These are phyloP conservation scores for Backusella westeae DNA, from an alignment of 192 early-diverging fungal genomes.

Conservation along the genomic window DNA sequence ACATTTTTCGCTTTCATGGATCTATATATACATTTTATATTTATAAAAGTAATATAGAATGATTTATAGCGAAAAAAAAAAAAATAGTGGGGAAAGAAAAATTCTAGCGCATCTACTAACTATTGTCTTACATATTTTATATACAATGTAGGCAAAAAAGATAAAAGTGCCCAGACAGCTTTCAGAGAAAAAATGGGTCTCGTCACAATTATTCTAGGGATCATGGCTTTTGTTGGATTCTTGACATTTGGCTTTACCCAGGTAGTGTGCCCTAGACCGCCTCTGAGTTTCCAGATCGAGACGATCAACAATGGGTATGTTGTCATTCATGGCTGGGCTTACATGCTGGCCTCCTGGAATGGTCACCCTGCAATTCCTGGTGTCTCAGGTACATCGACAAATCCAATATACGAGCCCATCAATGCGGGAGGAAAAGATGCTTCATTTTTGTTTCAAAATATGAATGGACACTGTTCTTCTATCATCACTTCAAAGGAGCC, in stretches of 20 bases:
- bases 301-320: constrained; percentile 40
- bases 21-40: neutral
- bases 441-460: constrained; percentile 73
- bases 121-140: neutral
- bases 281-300: constrained; percentile 38
- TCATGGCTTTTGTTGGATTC: constrained; percentile 77
- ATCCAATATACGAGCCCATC: constrained; percentile 53
- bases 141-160: constrained; percentile 53
- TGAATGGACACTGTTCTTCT: constrained; percentile 59
- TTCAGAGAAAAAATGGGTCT: constrained; percentile 93
- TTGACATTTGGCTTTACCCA: constrained; percentile 82
- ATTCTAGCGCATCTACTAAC: neutral
- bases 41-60: neutral
- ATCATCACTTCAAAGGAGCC: constrained; percentile 37
- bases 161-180: constrained; percentile 65
- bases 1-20: neutral
- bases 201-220: constrained; percentile 72
- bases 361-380: constrained; percentile 25
- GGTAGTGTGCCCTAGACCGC: constrained; percentile 52
- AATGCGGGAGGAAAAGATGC: constrained; percentile 68
- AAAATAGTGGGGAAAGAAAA: neutral
- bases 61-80: neutral
- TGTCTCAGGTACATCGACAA: constrained; percentile 22
- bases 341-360: constrained; percentile 48
- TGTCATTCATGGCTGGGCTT: constrained; percentile 64